Percentiles rank a stretch among this genome's conserved stretches.
phyloP scores from a whole-genome alignment of 805 yeast genomes.

The Ascoidea rubescens region DNA sequence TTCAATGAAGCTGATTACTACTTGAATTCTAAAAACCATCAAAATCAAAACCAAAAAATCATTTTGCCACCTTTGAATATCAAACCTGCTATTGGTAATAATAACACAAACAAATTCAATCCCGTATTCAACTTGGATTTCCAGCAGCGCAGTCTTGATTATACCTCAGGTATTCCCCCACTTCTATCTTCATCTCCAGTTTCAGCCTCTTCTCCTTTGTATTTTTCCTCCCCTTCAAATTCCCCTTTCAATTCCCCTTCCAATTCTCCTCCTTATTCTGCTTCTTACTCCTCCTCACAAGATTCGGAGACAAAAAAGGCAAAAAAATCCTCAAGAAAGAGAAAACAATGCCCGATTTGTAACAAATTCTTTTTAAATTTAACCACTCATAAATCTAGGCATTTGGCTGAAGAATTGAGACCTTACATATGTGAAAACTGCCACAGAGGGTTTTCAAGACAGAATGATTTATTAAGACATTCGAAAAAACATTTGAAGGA shows the following conservation, averaged over 20 bases:
- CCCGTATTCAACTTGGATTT: too few species aligned
- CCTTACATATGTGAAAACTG: conserved; percentile 60
- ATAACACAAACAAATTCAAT: too few species aligned
- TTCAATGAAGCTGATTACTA: too few species aligned
- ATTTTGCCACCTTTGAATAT: too few species aligned
- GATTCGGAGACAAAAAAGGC: background rate
- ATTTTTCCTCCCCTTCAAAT: background rate
- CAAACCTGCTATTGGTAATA: too few species aligned
- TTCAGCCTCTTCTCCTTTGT: background rate
- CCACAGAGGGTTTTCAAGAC: conserved; percentile 73
- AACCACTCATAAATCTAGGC: conserved; percentile 68
- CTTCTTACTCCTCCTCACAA: background rate
- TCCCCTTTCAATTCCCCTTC: background rate
- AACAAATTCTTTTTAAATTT: conserved; percentile 45
- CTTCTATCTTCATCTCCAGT: background rate
- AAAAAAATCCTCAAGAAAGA: conserved; percentile 24
- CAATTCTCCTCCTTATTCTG: background rate
- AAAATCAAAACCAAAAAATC: too few species aligned
- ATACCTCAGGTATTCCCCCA: too few species aligned
- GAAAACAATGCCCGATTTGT: conserved; percentile 63
- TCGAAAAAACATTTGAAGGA: conserved; percentile 48
- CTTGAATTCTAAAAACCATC: too few species aligned
- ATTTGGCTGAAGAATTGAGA: conserved; percentile 36
- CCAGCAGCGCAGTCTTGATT: too few species aligned
- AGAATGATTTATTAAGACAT: conserved; percentile 77